Evolutionary conservation across 805 yeast species (phyloP), one percentile per base, ranked within the genome.

Genomic region (Metschnikowia dekortorum): DNA sequence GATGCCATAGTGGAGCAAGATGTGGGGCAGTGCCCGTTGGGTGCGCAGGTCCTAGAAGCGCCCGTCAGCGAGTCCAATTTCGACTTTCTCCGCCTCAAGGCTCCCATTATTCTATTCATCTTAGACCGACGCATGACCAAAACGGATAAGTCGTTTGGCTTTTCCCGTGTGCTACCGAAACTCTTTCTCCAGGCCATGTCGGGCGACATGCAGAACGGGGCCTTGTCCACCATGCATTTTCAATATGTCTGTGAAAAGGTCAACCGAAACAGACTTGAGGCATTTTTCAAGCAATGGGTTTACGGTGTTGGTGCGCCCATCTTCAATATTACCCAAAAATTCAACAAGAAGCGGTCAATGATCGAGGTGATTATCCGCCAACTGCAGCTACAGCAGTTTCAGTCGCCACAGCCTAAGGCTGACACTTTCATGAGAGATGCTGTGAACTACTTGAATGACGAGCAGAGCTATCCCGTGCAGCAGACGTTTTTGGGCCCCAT

Each of bases 211-310:
- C 80, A 81, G 13, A 86, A 85, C 60, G 89, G 94, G 10, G 77
- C 83, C 13, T 66, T 92, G 28, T 84, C 95, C 6, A 84, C 97
- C 0, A 73, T 77, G 9, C 97, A 94, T 68, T 91, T 94, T 62
- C 95, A 87, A 59, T 85, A 87, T 57, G 85, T 90, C n/a, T 91
- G 97, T 67, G 99, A 94, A 63, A 87, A 90, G 58, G 97, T 94
- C 8, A 89, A 92, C 50, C 89, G 92, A 57, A 87, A 84, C 59
- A 83, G 87, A 53, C 73, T 94, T 8, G 96, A 88, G 41, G 60
- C 75, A 0, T 94, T 94, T 61, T 94, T 94, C 68, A 84, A 83
- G 57, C 96, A 95, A 64, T 94, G 99, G 99, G 87, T 94, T 2
- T 82, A 75, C 66, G 89, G 94, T 2, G 74, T 87, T 1, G 98